These are phyloP conservation scores for Orbilia blumenaviensis DNA, from an alignment of 2,329 filamentous ascomycete species.

Conservation along the genomic window DNA sequence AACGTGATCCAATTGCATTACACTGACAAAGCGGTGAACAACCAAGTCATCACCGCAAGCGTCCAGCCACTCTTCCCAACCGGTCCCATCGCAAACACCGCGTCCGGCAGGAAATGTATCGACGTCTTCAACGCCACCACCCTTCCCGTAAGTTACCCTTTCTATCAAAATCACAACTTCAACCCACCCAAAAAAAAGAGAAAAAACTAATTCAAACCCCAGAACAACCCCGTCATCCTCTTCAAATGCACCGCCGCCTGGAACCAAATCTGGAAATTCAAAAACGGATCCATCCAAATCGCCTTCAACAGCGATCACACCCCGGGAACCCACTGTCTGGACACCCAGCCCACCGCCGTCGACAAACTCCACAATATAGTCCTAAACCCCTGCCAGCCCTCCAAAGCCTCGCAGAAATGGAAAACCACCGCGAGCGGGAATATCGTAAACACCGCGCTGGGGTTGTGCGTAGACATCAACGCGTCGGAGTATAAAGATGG, in stretches of 20 bases:
- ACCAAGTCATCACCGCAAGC: constrained; percentile 8
- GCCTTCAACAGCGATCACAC: constrained; percentile 36
- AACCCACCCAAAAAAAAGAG: no score
- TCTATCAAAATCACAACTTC: no score
- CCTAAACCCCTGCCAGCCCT: constrained; percentile 29
- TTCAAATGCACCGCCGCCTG: constrained; percentile 45
- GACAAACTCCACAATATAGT: constrained; percentile 26
- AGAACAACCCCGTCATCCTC: constrained; percentile 44
- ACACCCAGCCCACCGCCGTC: constrained; percentile 11
- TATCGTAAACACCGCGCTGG: constrained; percentile 24
- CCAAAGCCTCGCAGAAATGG: constrained; percentile 42
- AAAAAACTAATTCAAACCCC: not conserved
- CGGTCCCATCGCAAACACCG: constrained; percentile 33
- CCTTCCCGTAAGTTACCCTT: constrained; percentile 31
- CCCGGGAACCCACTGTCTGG: constrained; percentile 39
- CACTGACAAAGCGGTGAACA: constrained; percentile 36
- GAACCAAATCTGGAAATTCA: constrained; percentile 54
- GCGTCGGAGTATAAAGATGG: constrained; percentile 51
- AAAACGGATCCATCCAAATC: constrained; percentile 41
- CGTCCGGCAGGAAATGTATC: constrained; percentile 39
- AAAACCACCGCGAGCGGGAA: constrained; percentile 30
- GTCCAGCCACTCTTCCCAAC: constrained; percentile 45
- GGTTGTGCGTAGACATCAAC: constrained; percentile 44
- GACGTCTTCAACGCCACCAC: constrained; percentile 42
- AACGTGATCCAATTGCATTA: constrained; percentile 47